Conservation (phyloP, 345 rosid species). For the Citrus sp. region DNA sequence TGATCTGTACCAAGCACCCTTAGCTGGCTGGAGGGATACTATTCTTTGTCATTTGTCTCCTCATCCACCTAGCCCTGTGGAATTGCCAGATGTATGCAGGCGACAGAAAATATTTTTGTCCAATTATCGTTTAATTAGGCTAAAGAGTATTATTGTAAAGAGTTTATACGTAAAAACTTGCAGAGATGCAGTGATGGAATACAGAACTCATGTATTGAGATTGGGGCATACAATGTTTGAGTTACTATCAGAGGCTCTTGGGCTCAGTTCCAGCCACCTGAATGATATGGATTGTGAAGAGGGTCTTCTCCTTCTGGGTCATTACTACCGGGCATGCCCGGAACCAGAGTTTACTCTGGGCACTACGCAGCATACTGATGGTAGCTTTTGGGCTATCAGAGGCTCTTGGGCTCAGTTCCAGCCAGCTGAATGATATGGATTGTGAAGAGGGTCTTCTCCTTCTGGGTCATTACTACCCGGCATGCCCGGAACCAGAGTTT, state of each 20-base stretch:
- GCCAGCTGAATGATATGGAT: no score
- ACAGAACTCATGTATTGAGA: not conserved
- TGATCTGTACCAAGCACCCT: constrained; percentile 18
- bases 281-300: not conserved
- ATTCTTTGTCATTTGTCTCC: constrained; percentile 12
- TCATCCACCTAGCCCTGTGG: constrained; percentile 14
- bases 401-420: no score
- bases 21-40: constrained; percentile 29
- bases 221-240: constrained; percentile 9
- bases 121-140: not conserved
- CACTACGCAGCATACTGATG: constrained; percentile 26
- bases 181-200: constrained; percentile 10
- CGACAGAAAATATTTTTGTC: not conserved
- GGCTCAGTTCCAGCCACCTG: constrained; percentile 8
- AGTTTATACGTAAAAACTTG: not conserved
- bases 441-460: no score
- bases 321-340: constrained; percentile 41
- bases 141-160: no score
- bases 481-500: no score
- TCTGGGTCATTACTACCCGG: no score
- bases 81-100: constrained; percentile 25
- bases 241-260: constrained; percentile 35
- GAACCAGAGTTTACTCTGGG: constrained; percentile 37
- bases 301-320: constrained; percentile 13
- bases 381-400: no score